Conservation (phyloP, 169 alveolate genomes). For the Cyclospora cayetanensis region DNA sequence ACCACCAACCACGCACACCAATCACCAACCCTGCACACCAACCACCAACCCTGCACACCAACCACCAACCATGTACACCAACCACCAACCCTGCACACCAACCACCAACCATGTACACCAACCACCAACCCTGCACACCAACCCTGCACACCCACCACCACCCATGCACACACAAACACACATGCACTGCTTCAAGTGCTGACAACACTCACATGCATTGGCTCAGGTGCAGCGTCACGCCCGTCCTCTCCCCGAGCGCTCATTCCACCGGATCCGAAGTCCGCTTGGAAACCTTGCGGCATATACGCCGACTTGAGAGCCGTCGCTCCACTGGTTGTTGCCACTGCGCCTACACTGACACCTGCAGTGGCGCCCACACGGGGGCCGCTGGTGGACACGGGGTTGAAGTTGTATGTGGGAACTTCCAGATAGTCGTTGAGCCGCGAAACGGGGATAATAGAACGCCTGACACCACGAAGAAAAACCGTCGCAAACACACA, state of each 20-base stretch:
- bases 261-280: conserved; percentile 56
- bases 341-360: conserved; percentile 17
- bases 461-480: conserved; percentile 55
- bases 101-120: no score
- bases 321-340: conserved; percentile 29
- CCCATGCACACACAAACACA: neutral
- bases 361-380: conserved; percentile 40
- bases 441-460: conserved; percentile 64
- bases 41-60: no score
- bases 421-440: conserved; percentile 69
- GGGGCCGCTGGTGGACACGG: conserved; percentile 29
- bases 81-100: no score
- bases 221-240: conserved; percentile 43
- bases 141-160: neutral
- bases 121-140: no score
- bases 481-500: neutral
- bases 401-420: conserved; percentile 59
- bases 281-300: conserved; percentile 70
- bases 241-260: conserved; percentile 7
- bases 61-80: no score
- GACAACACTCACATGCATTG: neutral
- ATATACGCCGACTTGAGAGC: conserved; percentile 25
- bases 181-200: neutral
- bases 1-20: no score
- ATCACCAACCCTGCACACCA: no score